phyloP scores from a whole-genome alignment of 139 green algal species.

The Tetradesmus obliquus region DNA sequence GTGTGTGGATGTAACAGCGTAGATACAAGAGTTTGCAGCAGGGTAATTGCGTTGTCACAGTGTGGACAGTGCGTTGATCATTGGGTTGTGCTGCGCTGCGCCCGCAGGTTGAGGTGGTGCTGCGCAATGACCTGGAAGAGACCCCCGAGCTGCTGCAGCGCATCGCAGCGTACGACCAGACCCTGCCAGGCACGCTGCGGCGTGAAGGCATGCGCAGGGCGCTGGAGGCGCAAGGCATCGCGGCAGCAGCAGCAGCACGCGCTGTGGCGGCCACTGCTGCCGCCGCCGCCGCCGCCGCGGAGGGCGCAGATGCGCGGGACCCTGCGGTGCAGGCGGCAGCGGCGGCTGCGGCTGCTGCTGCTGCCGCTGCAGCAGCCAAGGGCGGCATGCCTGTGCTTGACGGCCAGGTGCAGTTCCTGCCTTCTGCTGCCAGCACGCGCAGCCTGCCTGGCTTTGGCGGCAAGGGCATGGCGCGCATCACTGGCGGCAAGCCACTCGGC shows the following conservation, averaged over 20 bases:
- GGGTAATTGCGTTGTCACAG: too few relatives aligned
- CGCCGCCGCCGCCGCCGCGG: neutral
- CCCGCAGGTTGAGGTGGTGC: conserved; percentile 51
- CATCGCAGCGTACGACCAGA: conserved; percentile 40
- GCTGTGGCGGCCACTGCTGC: neutral
- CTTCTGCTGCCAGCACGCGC: neutral
- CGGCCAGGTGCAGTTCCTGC: conserved; percentile 28
- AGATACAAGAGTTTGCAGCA: too few relatives aligned
- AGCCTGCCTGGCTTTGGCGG: conserved; percentile 8
- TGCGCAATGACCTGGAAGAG: conserved; percentile 40
- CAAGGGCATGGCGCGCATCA: neutral
- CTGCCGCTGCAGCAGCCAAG: neutral
- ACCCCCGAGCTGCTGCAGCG: conserved; percentile 42
- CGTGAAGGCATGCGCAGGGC: conserved; percentile 32
- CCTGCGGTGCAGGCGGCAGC: neutral
- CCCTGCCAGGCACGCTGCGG: conserved; percentile 28
- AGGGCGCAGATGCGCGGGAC: neutral
- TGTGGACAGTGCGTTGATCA: neutral
- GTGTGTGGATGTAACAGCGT: too few relatives aligned
- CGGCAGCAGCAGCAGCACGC: neutral
- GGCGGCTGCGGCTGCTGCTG: neutral
- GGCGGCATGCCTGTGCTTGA: neutral
- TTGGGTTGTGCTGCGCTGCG: neutral
- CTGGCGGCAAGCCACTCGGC: neutral
- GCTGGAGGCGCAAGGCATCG: conserved; percentile 6